Evolutionary conservation across 495 filamentous ascomycete species (phyloP).

Genomic region (Penicillium cosmopolitanum): DNA sequence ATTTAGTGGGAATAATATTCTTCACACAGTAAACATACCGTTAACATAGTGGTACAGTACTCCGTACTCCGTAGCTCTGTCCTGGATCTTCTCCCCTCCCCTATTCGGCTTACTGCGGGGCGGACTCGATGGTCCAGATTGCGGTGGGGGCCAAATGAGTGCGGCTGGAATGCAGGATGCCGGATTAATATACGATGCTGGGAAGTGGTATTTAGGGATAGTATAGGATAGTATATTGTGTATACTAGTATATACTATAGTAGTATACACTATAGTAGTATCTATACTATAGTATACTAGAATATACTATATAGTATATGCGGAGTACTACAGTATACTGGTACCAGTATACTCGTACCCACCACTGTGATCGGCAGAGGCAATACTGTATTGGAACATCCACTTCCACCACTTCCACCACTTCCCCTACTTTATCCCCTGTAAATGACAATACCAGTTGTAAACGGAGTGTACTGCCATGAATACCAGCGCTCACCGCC

Average conservation of each 20-base stretch:
- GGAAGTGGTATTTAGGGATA: background rate
- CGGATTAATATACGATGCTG: background rate
- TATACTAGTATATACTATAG: background rate
- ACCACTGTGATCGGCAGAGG: constrained; percentile 4
- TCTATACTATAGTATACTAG: background rate
- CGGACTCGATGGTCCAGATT: background rate
- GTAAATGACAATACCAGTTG: background rate
- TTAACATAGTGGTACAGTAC: too few relatives aligned
- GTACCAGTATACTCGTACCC: too few relatives aligned
- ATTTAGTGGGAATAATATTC: too few relatives aligned
- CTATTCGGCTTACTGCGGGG: background rate
- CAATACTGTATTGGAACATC: constrained; percentile 6
- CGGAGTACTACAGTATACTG: background rate
- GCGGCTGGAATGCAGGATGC: constrained; percentile 7
- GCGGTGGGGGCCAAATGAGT: constrained; percentile 2
- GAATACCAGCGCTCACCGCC: background rate
- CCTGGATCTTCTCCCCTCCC: too few relatives aligned
- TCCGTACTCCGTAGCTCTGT: too few relatives aligned
- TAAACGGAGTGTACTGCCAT: background rate
- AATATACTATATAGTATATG: background rate
- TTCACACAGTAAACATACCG: too few relatives aligned
- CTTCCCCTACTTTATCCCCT: background rate
- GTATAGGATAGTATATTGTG: background rate
- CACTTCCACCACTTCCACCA: background rate
- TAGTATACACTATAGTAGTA: background rate